Evolutionary conservation across 225 moss, liverwort and hornwort species (phyloP).

Genomic region (Marchantia polymorpha): DNA sequence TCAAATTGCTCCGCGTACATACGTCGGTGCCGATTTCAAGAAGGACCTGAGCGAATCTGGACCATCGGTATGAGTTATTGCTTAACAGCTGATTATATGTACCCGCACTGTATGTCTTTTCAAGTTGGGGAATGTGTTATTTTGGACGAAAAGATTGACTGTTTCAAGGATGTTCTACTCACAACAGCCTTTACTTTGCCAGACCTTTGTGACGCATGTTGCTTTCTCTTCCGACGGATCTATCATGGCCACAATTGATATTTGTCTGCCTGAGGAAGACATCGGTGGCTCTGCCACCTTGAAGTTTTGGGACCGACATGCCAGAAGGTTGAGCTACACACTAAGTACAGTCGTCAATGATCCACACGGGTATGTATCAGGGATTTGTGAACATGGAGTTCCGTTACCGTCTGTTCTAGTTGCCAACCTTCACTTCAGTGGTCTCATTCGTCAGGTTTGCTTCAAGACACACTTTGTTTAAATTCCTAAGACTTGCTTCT

Average conservation of each 20-base stretch:
- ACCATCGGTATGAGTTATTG: conserved; percentile 5
- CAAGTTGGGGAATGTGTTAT: too few species aligned
- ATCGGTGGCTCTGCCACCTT: conserved; percentile 63
- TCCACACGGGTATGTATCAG: conserved; percentile 43
- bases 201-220: conserved; percentile 81
- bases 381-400: not conserved
- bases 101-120: too few species aligned
- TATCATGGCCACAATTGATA: conserved; percentile 82
- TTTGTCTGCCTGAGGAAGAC: conserved; percentile 59
- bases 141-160: not conserved
- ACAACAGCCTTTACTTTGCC: not conserved
- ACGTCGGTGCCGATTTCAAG: conserved; percentile 12
- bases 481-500: not conserved
- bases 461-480: not conserved
- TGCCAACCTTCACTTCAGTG: too few species aligned
- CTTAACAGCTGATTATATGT: too few species aligned
- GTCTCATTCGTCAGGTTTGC: not conserved
- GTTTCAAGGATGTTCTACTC: not conserved
- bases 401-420: not conserved
- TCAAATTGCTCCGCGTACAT: conserved; percentile 53
- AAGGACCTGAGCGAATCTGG: not conserved
- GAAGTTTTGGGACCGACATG: conserved; percentile 70
- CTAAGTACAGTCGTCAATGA: conserved; percentile 78
- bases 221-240: conserved; percentile 73
- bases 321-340: conserved; percentile 38